phyloP scores from a whole-genome alignment of 2,329 filamentous ascomycete species.

The Clarireedia homoeocarpa region DNA sequence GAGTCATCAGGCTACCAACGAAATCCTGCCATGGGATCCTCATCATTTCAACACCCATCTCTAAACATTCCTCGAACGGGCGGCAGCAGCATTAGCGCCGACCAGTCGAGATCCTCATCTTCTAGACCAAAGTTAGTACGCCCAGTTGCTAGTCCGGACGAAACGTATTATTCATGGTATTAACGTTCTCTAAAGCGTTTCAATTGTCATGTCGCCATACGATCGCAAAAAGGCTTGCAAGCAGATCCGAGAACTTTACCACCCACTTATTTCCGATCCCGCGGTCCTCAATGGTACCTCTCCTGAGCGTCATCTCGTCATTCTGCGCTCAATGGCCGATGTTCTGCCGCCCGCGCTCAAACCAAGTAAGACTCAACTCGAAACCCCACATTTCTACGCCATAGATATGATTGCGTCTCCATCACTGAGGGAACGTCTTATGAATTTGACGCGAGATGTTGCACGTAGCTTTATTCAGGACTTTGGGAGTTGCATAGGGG shows the following conservation, averaged over 20 bases:
- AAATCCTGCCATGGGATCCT: conserved; percentile 28
- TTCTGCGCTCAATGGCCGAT: conserved; percentile 26
- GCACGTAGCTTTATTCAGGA: conserved; percentile 32
- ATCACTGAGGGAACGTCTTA: conserved; percentile 32
- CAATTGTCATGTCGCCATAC: conserved; percentile 28
- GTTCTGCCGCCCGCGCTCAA: conserved; percentile 30
- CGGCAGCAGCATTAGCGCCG: conserved; percentile 14
- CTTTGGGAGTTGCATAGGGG: conserved; percentile 30
- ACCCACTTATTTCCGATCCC: conserved; percentile 30
- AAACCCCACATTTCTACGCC: conserved; percentile 34
- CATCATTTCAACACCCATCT: conserved; percentile 25
- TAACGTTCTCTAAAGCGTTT: conserved; percentile 2
- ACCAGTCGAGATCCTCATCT: conserved; percentile 13
- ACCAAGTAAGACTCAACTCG: conserved; percentile 33
- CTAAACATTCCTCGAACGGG: conserved; percentile 23
- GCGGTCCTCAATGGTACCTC: conserved; percentile 24
- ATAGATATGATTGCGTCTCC: conserved; percentile 37
- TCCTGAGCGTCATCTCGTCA: conserved; percentile 29
- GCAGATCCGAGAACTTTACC: conserved; percentile 31
- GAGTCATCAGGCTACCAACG: conserved; percentile 29
- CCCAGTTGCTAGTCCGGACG: not conserved
- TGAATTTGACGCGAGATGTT: conserved; percentile 30
- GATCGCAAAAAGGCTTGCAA: conserved; percentile 31
- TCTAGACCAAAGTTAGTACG: conserved; percentile 18
- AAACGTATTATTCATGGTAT: conserved; percentile 6